phyloP scores from a whole-genome alignment of 495 filamentous ascomycete genomes.

The Lepidopterella palustris region DNA sequence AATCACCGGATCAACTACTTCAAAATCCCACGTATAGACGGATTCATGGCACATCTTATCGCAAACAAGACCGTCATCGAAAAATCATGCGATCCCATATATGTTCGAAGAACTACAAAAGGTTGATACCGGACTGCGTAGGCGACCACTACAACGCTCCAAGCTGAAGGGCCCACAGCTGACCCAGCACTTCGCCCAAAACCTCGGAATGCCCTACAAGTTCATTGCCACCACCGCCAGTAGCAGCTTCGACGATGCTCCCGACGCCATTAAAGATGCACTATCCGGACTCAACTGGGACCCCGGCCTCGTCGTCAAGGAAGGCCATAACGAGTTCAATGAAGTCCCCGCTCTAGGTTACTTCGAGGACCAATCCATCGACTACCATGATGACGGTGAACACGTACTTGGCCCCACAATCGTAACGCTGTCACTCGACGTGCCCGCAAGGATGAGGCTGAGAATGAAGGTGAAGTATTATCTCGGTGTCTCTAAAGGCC shows the following conservation, averaged over 20 bases:
- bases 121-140: conserved; percentile 43
- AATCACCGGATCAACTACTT: conserved; percentile 36
- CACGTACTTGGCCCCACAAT: conserved; percentile 65
- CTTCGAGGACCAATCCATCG: conserved; percentile 48
- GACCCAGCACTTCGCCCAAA: conserved; percentile 63
- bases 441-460: conserved; percentile 59
- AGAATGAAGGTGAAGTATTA: conserved; percentile 58
- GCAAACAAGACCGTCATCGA: conserved; percentile 48
- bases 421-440: conserved; percentile 68
- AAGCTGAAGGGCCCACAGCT: conserved; percentile 37
- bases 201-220: conserved; percentile 83
- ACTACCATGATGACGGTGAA: conserved; percentile 82
- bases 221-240: conserved; percentile 65
- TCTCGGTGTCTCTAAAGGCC: conserved; percentile 41
- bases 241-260: conserved; percentile 56
- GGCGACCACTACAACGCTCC: conserved; percentile 1
- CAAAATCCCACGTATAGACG: conserved; percentile 38
- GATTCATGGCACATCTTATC: conserved; percentile 58
- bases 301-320: conserved; percentile 39
- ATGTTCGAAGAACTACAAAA: conserved; percentile 58
- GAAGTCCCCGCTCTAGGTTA: conserved; percentile 73
- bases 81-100: conserved; percentile 49
- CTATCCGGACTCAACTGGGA: conserved; percentile 64
- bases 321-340: conserved; percentile 51
- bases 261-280: conserved; percentile 48